A percentile compares a stretch with the other conserved stretches of the same genome.
phyloP scores from a whole-genome alignment of 441 rosid species.

The Syzygium malaccense region DNA sequence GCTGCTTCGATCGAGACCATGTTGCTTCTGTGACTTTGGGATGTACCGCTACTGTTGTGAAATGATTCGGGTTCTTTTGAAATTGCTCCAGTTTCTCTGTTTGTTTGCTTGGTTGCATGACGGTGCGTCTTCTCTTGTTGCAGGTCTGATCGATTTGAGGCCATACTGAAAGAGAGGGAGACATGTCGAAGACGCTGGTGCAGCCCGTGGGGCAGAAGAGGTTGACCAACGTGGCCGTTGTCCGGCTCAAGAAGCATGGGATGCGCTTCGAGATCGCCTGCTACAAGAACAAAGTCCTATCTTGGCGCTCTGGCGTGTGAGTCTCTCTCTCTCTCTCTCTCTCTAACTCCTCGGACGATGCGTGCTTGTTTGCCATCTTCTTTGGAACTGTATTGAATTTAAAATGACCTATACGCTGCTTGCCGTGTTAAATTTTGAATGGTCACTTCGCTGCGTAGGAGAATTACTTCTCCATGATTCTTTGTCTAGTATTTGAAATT shows the following conservation, averaged over 20 bases:
- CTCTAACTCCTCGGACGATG: not conserved
- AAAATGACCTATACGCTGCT: not conserved
- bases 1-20: not conserved
- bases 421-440: not conserved
- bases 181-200: not conserved
- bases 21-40: not conserved
- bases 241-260: constrained; percentile 84
- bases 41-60: not conserved
- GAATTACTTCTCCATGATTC: not conserved
- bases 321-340: constrained; percentile 11
- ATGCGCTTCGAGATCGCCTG: constrained; percentile 97
- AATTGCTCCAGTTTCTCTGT: not conserved
- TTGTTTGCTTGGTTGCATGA: not conserved
- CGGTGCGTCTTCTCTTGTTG: not conserved
- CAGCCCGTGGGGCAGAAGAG: constrained; percentile 97
- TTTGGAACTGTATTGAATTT: not conserved
- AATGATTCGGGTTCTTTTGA: not conserved
- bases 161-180: not conserved
- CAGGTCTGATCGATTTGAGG: not conserved
- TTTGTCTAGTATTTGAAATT: not conserved
- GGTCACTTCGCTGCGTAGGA: not conserved
- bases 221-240: constrained; percentile 93
- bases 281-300: constrained; percentile 96
- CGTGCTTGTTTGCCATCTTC: not conserved
- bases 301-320: constrained; percentile 98